Evolutionary conservation across 2,329 filamentous ascomycete species (phyloP).

Genomic region (Aspergillus alliaceus): DNA sequence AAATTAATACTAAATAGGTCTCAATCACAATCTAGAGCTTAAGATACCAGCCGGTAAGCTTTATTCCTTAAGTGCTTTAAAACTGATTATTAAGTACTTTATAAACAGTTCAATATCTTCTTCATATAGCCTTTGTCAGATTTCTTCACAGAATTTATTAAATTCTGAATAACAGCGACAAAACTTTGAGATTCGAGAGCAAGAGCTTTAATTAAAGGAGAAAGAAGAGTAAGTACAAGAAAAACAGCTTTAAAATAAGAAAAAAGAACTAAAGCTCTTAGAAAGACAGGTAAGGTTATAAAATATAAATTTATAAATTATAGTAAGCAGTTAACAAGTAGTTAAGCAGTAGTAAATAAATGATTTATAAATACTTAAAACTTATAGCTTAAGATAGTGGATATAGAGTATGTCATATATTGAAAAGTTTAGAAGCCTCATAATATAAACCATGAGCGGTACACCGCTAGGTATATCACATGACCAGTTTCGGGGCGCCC

Average conservation of each 20-base stretch:
- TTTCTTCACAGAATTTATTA: neutral
- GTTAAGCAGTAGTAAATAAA: too few species aligned
- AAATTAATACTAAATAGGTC: too few species aligned
- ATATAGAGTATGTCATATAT: neutral
- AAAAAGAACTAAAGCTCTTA: slow-evolving; percentile 6
- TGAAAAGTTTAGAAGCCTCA: too few species aligned
- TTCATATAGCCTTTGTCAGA: neutral
- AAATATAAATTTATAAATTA: slow-evolving; percentile 2
- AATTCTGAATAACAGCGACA: neutral
- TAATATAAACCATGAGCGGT: too few species aligned
- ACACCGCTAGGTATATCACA: too few species aligned
- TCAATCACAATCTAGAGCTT: neutral
- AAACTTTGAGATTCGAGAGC: neutral
- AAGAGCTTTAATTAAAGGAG: neutral
- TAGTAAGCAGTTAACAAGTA: slow-evolving; percentile 1
- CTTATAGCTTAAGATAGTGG: too few species aligned
- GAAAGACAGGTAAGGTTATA: slow-evolving; percentile 1
- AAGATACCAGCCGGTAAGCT: slow-evolving; percentile 1
- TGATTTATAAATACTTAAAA: too few species aligned
- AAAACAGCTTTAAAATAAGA: too few species aligned
- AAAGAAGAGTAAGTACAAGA: slow-evolving; percentile 1
- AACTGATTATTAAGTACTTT: too few species aligned
- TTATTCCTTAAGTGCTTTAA: neutral
- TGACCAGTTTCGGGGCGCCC: too few species aligned
- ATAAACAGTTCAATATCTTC: neutral